Conservation (phyloP, 2,329 filamentous ascomycete species). For the Calonectria naviculata region DNA sequence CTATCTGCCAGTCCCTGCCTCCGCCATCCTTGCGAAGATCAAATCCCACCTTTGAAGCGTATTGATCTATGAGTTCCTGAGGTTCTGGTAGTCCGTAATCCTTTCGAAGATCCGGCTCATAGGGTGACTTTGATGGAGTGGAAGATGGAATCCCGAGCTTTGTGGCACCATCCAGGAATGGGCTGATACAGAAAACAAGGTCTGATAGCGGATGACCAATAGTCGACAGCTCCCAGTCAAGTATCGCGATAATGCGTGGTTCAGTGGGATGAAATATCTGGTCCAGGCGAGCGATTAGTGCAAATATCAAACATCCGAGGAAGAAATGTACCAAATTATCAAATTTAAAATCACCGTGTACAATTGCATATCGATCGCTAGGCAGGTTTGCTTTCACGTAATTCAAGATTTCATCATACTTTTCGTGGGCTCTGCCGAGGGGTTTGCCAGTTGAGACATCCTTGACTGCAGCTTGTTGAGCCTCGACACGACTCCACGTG, state of each 20-base stretch:
- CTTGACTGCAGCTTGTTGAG: constrained; percentile 7
- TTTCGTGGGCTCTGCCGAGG: constrained; percentile 8
- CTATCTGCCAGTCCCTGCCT: constrained; percentile 19
- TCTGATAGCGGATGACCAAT: constrained; percentile 22
- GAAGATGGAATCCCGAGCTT: neutral
- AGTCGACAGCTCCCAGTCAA: constrained; percentile 24
- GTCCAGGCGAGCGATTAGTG: neutral
- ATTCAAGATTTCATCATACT: constrained; percentile 1
- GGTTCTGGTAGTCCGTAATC: neutral
- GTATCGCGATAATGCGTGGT: constrained; percentile 15
- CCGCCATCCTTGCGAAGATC: constrained; percentile 15
- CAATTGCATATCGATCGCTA: constrained; percentile 5
- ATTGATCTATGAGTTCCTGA: constrained; percentile 2
- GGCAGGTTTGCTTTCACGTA: constrained; percentile 4
- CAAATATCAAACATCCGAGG: too few relatives aligned
- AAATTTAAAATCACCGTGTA: constrained; percentile 27
- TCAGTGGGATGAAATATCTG: constrained; percentile 23
- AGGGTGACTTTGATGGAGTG: neutral
- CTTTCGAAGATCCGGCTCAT: neutral
- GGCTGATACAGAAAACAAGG: constrained; percentile 9
- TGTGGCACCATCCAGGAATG: neutral
- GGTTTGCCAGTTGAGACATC: constrained; percentile 3
- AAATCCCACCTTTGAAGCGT: constrained; percentile 10
- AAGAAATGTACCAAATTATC: constrained; percentile 25
- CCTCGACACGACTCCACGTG: constrained; percentile 15